Base-by-base conservation (phyloP, 176 grass and related monocot genomes). In the Musa itinerans region DNA sequence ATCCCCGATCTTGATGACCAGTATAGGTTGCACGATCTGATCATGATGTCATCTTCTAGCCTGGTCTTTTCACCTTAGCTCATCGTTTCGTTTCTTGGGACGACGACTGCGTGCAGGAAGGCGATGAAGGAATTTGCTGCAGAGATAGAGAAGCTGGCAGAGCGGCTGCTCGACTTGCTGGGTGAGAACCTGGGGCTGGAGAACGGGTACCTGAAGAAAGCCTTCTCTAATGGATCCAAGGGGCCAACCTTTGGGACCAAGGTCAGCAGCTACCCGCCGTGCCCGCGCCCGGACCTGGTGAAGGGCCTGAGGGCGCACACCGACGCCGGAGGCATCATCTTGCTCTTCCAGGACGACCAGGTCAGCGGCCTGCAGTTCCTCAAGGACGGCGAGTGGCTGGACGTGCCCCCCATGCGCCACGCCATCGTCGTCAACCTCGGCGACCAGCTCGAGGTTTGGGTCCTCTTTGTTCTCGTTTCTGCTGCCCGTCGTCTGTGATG, bases 131-230 rank as follows among this genome's bases (percentile, higher is more conserved):
- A 69, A 19, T 96, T 96, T 71, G 84, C 92, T 9, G 21, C 25
- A 34, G 92, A 83, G 80, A 80, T 96, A 63, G 84, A 87, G 89
- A 52, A 98, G 63, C 78, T 98, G 50, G 81, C 86, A 0, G 90
- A 98, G 86, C 69, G 49, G 58, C n/a, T 98, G 58, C 78, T 98
- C 16, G 94, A 89, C 20, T 71, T 98, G 29, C 80, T 98, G 51
- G 93, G 94, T 62, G 82, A 93, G 86, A 98, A 98, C 59, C 84
- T 98, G 57, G 88, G 88, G 66, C 84, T 98, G 10, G 86, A 98
- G 72, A 85, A 85, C 10, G 90, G 83, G 0, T 93, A 97, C 83
- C 67, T 96, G 15, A 96, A 88, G 73, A 69, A 19, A 13, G 89
- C 83, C 9, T 90, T 96, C 51, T 68, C 64, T 10, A 64, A 25